These are phyloP conservation scores for Lecanicillium sp. DNA, from an alignment of 2,329 filamentous ascomycete genomes.

Conservation along the genomic window DNA sequence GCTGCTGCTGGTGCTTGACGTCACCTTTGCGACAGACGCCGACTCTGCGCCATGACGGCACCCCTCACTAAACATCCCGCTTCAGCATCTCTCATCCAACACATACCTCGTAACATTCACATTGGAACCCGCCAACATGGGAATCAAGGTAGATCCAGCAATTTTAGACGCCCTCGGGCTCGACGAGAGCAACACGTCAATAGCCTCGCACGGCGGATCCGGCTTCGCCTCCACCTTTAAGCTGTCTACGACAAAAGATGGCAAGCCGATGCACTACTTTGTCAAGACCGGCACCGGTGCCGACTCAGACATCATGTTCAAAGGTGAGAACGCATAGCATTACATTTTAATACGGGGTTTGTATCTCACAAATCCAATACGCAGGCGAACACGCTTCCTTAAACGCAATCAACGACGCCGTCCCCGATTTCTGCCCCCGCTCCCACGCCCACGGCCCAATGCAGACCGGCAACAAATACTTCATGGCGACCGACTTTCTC, in stretches of 20 bases:
- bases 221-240: conserved; percentile 64
- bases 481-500: conserved; percentile 73
- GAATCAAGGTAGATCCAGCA: conserved; percentile 50
- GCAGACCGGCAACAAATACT: conserved; percentile 42
- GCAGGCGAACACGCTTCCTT: conserved; percentile 75
- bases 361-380: no score
- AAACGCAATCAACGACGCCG: conserved; percentile 66
- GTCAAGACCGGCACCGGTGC: conserved; percentile 61
- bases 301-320: conserved; percentile 61
- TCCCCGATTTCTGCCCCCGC: conserved; percentile 68
- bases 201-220: conserved; percentile 56
- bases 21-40: no score
- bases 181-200: conserved; percentile 43
- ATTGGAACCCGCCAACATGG: conserved; percentile 29
- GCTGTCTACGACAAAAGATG: conserved; percentile 36
- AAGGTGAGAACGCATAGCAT: conserved; percentile 34
- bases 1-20: no score
- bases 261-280: conserved; percentile 52
- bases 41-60: no score
- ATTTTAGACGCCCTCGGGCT: conserved; percentile 54
- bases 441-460: conserved; percentile 65
- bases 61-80: no score
- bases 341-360: not conserved
- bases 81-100: not conserved
- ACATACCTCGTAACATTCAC: no score